These are phyloP conservation scores for Sphaerosporella brunnea DNA, from an alignment of 495 filamentous ascomycete species.

Conservation along the genomic window DNA sequence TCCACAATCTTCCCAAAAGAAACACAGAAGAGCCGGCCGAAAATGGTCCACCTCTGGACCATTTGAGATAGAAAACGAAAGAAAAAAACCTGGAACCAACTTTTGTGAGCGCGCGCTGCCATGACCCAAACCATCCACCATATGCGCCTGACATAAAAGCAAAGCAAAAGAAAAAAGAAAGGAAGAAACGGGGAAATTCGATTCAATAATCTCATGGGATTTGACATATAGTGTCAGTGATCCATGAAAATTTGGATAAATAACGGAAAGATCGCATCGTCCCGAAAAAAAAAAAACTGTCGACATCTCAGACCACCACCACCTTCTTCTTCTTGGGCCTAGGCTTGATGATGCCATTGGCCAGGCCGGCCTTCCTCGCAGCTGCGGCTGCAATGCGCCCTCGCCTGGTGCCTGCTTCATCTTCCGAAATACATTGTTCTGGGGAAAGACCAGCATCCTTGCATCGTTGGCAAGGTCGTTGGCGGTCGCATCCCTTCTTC, in stretches of 20 bases:
- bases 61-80: not conserved
- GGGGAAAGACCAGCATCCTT: conserved; percentile 84
- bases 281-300: no score
- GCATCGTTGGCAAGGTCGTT: conserved; percentile 85
- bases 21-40: no score
- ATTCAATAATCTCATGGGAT: not conserved
- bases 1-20: conserved; percentile 3
- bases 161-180: not conserved
- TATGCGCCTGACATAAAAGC: conserved; percentile 2
- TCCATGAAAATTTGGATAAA: no score
- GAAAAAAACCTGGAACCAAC: not conserved
- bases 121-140: conserved; percentile 3
- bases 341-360: not conserved
- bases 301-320: no score
- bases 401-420: conserved; percentile 88
- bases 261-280: no score
- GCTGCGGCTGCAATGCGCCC: conserved; percentile 53
- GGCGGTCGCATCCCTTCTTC: conserved; percentile 96
- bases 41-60: no score
- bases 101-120: conserved; percentile 4
- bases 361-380: conserved; percentile 13
- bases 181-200: not conserved
- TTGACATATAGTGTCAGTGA: not conserved
- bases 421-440: conserved; percentile 88
- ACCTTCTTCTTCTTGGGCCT: conserved; percentile 5